A percentile compares a stretch with the other conserved stretches of the same genome.
These are phyloP conservation scores for Golubevia pallescens DNA, from an alignment of 1,284 basidiomycete genomes.

Conservation along the genomic window DNA sequence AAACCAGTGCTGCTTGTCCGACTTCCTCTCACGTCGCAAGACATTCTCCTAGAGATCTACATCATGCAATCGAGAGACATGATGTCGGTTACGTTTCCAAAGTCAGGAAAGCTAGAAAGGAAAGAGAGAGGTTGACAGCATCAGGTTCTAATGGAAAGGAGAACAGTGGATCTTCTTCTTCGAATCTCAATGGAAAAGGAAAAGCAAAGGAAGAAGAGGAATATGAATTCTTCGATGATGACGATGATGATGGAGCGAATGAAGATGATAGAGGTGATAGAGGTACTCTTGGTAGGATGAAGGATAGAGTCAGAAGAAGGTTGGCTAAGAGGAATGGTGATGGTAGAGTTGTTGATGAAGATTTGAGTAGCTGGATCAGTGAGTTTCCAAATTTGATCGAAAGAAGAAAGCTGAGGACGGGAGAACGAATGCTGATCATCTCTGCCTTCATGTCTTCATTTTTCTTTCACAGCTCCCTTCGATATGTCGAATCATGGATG, in stretches of 20 bases:
- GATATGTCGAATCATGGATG: slow-evolving; percentile 29
- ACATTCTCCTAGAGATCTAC: slow-evolving; percentile 39
- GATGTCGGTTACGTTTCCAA: slow-evolving; percentile 34
- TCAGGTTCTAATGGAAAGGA: neutral
- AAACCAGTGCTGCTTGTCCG: slow-evolving; percentile 39
- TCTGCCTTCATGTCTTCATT: neutral
- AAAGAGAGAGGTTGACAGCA: neutral
- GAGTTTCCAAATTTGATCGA: neutral
- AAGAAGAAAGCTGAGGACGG: slow-evolving; percentile 1
- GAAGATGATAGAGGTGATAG: slow-evolving; percentile 18
- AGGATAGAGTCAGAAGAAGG: slow-evolving; percentile 30
- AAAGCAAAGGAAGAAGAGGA: neutral
- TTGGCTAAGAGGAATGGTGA: slow-evolving; percentile 35
- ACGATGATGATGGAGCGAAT: slow-evolving; percentile 5
- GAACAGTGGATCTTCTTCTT: neutral
- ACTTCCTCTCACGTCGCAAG: slow-evolving; percentile 27
- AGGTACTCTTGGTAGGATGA: slow-evolving; percentile 31
- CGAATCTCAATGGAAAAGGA: neutral
- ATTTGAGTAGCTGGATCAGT: slow-evolving; percentile 40
- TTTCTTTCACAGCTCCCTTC: slow-evolving; percentile 19
- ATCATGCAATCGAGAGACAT: slow-evolving; percentile 42
- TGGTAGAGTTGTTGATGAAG: slow-evolving; percentile 33
- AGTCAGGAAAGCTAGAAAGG: slow-evolving; percentile 5
- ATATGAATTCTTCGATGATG: slow-evolving; percentile 17
- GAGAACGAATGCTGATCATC: neutral